Conservation (phyloP, 441 rosid genomes). For the Erysimum cheiri region DNA sequence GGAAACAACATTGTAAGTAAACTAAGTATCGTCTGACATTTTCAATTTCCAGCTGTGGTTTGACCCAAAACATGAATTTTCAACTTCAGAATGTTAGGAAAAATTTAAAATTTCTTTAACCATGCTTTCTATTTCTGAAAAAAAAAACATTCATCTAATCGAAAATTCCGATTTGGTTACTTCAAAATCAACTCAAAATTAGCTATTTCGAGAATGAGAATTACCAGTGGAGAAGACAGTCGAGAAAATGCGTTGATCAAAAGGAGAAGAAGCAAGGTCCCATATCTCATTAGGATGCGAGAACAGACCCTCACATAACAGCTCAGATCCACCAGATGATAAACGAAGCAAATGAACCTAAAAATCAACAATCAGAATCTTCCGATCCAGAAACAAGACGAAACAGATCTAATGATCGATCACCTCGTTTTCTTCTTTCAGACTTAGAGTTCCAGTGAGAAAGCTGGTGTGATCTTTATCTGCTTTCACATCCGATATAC, state of each 20-base stretch:
- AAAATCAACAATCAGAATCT: slow-evolving; percentile 27
- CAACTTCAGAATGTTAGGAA: neutral
- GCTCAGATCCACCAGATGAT: slow-evolving; percentile 84
- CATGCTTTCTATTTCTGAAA: slow-evolving; percentile 9
- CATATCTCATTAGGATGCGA: slow-evolving; percentile 93
- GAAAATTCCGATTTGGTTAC: neutral
- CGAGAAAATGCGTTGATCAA: slow-evolving; percentile 92
- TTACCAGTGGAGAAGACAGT: slow-evolving; percentile 82
- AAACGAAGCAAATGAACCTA: slow-evolving; percentile 89
- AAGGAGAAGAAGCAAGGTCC: slow-evolving; percentile 86
- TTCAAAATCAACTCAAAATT: slow-evolving; percentile 3
- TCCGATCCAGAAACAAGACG: slow-evolving; percentile 32
- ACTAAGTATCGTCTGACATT: neutral
- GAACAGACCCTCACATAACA: slow-evolving; percentile 87
- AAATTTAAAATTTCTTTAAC: neutral
- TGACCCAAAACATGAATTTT: neutral
- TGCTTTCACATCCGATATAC: slow-evolving; percentile 88
- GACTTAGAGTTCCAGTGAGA: slow-evolving; percentile 85
- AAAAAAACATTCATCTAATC: neutral
- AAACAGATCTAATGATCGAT: slow-evolving; percentile 12
- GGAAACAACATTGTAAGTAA: slow-evolving; percentile 32
- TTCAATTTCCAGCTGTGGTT: slow-evolving; percentile 10
- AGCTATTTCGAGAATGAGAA: neutral
- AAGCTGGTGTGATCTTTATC: slow-evolving; percentile 90
- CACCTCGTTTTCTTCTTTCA: slow-evolving; percentile 91